Evolutionary conservation across 140 eudicot genomes (phyloP), one percentile per base, ranked within the genome.

Genomic region (Ambrosia hybrid): DNA sequence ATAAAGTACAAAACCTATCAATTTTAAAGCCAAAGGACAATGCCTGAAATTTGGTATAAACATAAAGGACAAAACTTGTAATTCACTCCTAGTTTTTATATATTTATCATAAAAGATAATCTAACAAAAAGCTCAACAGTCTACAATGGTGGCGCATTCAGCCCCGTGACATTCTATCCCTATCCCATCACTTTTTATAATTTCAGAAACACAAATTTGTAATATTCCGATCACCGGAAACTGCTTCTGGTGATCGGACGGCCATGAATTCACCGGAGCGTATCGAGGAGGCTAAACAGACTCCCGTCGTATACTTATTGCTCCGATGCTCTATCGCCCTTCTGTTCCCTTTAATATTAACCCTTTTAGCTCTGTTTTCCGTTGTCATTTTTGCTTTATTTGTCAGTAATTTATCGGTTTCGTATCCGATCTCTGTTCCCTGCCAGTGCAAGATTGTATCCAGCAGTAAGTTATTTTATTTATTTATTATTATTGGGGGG

Each of bases 361-460:
- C 82, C 10, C 33, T 73, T 3, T 49, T 83, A 30, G 73, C 82
- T 34, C 81, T 86, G 2, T 73, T 83, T 62, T 60, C 76, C 12
- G 49, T 93, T 9, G 76, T 85, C 12, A 51, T 82, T 38, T 43
- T 84, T 9, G 84, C 89, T 8, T 81, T 81, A 58, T 63, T 88
- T 12, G 9, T 86, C 12, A 82, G 89, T 65, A 85, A 82, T 34
- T 41, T 86, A 30, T 77, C 89, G 16, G 77, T 88, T 72, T 77
- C 94, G 68, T 79, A 83, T 78, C 96, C 97, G 9, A 84, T 90
- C 34, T 82, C 93, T 64, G 85, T 90, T 14, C 94, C 90, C 41
- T 87, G 96, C 48, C 91, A 85, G 73, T 93, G 99, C 89, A 87
- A 79, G 75, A 90, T 93, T 13, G 86, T 93, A 39, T 90, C 99